These are phyloP conservation scores for Xylaria acuta DNA, from an alignment of 495 filamentous ascomycete species.

Conservation along the genomic window DNA sequence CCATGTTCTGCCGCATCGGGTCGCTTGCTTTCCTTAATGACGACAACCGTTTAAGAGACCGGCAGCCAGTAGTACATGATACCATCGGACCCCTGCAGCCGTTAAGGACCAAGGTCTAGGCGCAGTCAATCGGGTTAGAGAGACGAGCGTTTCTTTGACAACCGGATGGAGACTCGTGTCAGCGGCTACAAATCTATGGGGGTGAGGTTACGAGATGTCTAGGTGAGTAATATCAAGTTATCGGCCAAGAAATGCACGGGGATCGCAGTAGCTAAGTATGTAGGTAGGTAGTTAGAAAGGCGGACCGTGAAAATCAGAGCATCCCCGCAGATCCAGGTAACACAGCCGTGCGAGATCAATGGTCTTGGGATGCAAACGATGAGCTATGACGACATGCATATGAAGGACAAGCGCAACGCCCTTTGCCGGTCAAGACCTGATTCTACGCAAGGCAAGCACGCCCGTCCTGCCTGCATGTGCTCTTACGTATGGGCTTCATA, in stretches of 20 bases:
- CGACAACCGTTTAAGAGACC: neutral
- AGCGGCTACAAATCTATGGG: neutral
- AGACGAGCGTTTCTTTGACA: constrained; percentile 6
- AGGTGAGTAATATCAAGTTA: neutral
- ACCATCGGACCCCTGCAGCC: neutral
- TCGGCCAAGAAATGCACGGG: neutral
- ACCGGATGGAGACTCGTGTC: neutral
- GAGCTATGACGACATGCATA: constrained; percentile 18
- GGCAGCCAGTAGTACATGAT: neutral
- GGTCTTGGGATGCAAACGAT: neutral
- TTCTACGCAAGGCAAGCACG: neutral
- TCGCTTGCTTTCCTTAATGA: constrained; percentile 2
- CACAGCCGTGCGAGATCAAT: neutral
- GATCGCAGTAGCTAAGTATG: neutral
- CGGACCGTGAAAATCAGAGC: neutral
- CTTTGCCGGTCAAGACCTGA: neutral
- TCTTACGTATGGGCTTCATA: neutral
- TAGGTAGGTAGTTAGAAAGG: neutral
- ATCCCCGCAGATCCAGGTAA: constrained; percentile 4
- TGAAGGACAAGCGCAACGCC: neutral
- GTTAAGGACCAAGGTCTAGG: neutral
- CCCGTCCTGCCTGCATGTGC: neutral
- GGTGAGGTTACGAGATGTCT: neutral
- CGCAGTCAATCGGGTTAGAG: neutral
- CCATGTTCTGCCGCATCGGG: neutral